Evolutionary conservation across 208 protist species (phyloP).

Genomic region (Trypanosoma theileri): DNA sequence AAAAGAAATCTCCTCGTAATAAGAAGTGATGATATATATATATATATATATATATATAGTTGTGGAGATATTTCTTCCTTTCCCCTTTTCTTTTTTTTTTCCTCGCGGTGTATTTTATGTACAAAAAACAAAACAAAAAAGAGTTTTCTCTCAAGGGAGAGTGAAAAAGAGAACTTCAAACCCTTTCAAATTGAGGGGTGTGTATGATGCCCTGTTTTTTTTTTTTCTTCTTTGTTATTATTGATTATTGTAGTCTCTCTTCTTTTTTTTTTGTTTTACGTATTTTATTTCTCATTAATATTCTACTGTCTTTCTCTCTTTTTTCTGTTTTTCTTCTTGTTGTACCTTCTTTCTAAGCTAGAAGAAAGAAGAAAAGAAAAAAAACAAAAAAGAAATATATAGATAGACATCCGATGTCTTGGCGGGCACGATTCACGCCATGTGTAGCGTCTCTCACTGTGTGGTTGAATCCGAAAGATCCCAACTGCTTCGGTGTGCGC

Average conservation of each 20-base stretch:
- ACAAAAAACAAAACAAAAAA: not conserved
- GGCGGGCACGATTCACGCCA: conserved; percentile 87
- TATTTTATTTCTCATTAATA: not conserved
- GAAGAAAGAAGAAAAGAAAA: not conserved
- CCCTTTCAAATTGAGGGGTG: not conserved
- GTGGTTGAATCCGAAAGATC: conserved; percentile 92
- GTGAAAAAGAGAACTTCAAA: no score
- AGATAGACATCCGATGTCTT: conserved; percentile 65
- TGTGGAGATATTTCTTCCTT: not conserved
- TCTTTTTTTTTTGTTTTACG: not conserved
- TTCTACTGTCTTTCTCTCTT: conserved; percentile 4
- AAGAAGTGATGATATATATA: conserved; percentile 17
- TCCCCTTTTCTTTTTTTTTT: not conserved
- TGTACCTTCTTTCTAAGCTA: not conserved
- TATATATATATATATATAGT: conserved; percentile 12
- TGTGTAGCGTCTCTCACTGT: conserved; percentile 81
- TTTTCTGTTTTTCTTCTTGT: not conserved
- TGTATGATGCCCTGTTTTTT: not conserved
- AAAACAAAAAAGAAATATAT: not conserved
- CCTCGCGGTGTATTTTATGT: not conserved
- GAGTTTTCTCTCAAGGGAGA: not conserved
- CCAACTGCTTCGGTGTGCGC: conserved; percentile 90
- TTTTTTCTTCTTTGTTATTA: conserved; percentile 6
- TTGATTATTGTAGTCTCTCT: conserved; percentile 1
- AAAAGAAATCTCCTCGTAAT: conserved; percentile 12